These are phyloP conservation scores for Dipteronia dyeriana DNA, from an alignment of 345 rosid genomes.

Conservation along the genomic window DNA sequence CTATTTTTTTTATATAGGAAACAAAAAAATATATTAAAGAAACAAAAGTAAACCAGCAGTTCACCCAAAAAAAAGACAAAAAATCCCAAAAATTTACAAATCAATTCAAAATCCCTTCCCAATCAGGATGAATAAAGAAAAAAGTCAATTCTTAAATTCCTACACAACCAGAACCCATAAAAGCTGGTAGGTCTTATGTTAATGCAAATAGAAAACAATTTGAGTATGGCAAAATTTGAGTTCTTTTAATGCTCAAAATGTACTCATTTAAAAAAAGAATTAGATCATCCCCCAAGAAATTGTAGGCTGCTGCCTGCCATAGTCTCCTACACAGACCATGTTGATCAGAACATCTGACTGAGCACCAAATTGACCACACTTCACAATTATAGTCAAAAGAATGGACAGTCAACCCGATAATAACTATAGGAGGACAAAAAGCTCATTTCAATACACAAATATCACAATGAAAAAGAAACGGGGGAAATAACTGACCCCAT, in stretches of 20 bases:
- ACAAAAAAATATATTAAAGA: too few relatives aligned
- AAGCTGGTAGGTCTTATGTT: too few relatives aligned
- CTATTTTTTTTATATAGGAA: too few relatives aligned
- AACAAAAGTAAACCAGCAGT: too few relatives aligned
- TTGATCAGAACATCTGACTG: not conserved
- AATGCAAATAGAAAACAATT: too few relatives aligned
- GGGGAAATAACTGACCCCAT: constrained; percentile 70
- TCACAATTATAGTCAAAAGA: not conserved
- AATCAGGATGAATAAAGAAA: too few relatives aligned
- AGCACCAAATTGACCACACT: not conserved
- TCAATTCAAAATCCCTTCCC: too few relatives aligned
- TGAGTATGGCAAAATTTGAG: not conserved
- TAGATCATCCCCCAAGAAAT: not conserved
- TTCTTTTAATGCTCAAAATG: not conserved
- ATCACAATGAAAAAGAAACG: not conserved
- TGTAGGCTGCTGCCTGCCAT: not conserved
- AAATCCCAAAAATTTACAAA: too few relatives aligned
- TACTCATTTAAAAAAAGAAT: not conserved
- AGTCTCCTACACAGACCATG: not conserved
- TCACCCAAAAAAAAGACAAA: too few relatives aligned
- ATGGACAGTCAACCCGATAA: not conserved
- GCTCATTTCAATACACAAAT: not conserved
- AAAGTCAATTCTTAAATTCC: too few relatives aligned
- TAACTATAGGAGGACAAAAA: not conserved
- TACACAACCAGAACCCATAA: too few relatives aligned